Evolutionary conservation across 2,329 filamentous ascomycete genomes (phyloP).

Genomic region (Aspergillus sp.): DNA sequence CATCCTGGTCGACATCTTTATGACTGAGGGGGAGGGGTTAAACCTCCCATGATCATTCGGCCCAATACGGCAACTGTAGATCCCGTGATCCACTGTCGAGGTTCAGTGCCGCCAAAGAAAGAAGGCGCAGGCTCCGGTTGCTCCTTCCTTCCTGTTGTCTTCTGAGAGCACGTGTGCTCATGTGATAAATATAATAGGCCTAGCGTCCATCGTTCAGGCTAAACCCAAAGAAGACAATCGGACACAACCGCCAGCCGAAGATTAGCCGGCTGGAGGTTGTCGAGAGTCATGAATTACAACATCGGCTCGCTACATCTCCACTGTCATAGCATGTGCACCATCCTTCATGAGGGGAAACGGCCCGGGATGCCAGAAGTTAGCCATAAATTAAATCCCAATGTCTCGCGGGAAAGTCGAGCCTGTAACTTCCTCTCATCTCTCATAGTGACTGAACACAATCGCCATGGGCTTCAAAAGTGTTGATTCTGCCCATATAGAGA

Average conservation of each 20-base stretch:
- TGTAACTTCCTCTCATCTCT: background rate
- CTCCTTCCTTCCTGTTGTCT: background rate
- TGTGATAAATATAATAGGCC: background rate
- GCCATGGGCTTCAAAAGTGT: conserved; percentile 1
- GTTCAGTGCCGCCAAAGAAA: background rate
- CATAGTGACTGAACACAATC: background rate
- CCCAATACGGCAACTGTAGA: no score
- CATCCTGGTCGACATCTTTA: background rate
- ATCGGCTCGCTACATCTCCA: background rate
- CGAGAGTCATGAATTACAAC: no score
- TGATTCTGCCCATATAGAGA: background rate
- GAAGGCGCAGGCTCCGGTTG: background rate
- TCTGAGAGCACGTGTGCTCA: background rate
- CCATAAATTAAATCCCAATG: background rate
- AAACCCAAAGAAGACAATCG: background rate
- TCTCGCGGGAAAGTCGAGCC: background rate
- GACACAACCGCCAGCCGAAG: no score
- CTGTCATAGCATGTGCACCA: background rate
- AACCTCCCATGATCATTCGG: no score
- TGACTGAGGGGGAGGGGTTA: background rate
- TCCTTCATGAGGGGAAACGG: background rate
- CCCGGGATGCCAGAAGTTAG: no score
- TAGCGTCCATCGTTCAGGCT: background rate
- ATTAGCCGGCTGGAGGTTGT: no score
- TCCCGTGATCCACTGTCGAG: no score